A percentile compares a stretch with the other conserved stretches of the same genome.
phyloP scores from a whole-genome alignment of 257 asterid genomes.

The Solanum bulbocastanum region DNA sequence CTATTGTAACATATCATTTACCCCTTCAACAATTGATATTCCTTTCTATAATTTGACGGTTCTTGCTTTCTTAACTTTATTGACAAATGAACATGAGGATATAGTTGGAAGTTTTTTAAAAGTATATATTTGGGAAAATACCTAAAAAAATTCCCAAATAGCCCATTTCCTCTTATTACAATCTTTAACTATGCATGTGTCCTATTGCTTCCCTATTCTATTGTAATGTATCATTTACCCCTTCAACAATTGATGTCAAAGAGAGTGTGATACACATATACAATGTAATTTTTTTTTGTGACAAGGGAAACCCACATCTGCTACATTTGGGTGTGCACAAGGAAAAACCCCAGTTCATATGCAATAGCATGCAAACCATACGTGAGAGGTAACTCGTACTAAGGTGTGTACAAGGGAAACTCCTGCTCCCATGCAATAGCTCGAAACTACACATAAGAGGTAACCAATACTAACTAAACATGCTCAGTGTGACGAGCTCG shows the following conservation, averaged over 20 bases:
- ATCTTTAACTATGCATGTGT: background rate
- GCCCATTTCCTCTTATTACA: background rate
- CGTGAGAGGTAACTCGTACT: background rate
- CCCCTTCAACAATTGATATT: background rate
- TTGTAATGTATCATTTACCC: background rate
- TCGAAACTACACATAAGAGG: background rate
- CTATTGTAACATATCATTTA: background rate
- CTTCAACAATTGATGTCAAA: background rate
- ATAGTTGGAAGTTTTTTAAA: background rate
- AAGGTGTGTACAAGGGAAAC: background rate
- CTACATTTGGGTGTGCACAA: accelerated
- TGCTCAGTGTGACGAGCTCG: background rate
- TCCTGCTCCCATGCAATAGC: background rate
- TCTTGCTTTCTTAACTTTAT: background rate
- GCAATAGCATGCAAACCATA: background rate
- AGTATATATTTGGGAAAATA: background rate
- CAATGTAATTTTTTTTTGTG: background rate
- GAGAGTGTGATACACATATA: background rate
- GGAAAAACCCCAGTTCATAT: too few species aligned
- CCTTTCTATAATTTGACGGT: background rate
- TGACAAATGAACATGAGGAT: background rate
- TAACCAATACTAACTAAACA: background rate
- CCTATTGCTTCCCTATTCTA: background rate
- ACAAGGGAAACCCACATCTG: background rate
- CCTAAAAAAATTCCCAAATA: background rate